A percentile compares a stretch with the other conserved stretches of the same genome.
Evolutionary conservation across 805 yeast genomes (phyloP).

Genomic region (Kluyveromyces nonfermentans): DNA sequence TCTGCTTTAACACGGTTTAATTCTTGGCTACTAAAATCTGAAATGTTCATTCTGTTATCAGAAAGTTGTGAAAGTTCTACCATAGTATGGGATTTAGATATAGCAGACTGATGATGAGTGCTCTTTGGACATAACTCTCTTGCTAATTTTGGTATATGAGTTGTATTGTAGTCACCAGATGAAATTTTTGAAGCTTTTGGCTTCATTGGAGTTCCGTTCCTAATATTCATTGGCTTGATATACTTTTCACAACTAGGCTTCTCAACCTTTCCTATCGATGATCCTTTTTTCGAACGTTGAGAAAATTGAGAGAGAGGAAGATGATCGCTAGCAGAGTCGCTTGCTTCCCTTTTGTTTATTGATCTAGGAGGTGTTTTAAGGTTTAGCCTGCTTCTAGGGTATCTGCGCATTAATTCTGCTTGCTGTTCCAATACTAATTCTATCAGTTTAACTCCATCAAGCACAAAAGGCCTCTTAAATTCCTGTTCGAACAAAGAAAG

Average conservation of each 20-base stretch:
- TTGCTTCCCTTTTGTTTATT: background rate
- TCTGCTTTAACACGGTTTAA: background rate
- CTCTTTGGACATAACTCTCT: background rate
- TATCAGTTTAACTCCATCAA: slow-evolving; percentile 19
- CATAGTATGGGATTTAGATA: background rate
- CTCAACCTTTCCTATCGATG: background rate
- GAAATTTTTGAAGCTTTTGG: background rate
- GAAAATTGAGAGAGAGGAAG: background rate
- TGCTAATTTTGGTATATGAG: background rate
- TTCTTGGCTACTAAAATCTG: background rate
- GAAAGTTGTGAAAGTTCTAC: background rate
- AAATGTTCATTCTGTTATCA: background rate
- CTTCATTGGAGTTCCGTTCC: background rate
- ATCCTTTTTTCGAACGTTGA: background rate
- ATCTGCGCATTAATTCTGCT: slow-evolving; percentile 24
- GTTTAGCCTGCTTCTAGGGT: slow-evolving; percentile 26
- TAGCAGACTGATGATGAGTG: background rate
- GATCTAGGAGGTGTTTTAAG: background rate
- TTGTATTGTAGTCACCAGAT: background rate
- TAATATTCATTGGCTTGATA: background rate
- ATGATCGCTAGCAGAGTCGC: background rate
- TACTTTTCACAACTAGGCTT: background rate
- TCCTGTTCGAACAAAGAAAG: slow-evolving; percentile 40
- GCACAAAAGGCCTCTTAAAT: slow-evolving; percentile 30
- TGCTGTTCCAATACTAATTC: slow-evolving; percentile 25